Evolutionary conservation across 129 eudicot genomes (phyloP), one percentile per base, ranked within the genome.

Genomic region (Lonicera japonica): DNA sequence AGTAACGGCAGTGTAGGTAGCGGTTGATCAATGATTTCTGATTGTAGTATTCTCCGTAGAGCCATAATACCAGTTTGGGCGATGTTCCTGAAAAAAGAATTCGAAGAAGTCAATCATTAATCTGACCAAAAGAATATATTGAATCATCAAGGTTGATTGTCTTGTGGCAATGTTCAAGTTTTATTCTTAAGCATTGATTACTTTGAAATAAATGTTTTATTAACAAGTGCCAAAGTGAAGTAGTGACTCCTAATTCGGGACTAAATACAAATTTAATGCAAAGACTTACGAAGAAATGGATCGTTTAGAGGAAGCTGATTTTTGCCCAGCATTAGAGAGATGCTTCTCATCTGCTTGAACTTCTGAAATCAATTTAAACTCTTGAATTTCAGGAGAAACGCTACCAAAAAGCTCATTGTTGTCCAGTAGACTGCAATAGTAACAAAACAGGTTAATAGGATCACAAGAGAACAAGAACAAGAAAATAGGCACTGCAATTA

Each of bases 351-450:
- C 71, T 41, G 57, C 74, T 58, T 77, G 74, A 70, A 57, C 67
- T 77, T 83, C 77, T 51, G 75, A 67, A 17, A 73, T 41, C 77
- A 70, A 63, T 47, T 68, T 74, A 60, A 71, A 75, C 65, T 73
- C 71, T 21, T 63, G 38, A 45, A 70, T 60, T 63, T 82, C 74
- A 67, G 83, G 73, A 67, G 70, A 60, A 34, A 63, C 55, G 61
- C 59, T 60, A 56, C 61, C 77, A 61, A 71, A 64, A 70, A 73
- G 76, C 53, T 74, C 70, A 60, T 82, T 85, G 79, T 82, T 77
- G 80, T 85, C 95, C 43, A 82, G 73, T 65, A 80, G 69, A 47
- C 96, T 89, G 76, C 73, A 80, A 70, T 47, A 63, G 9, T 34
- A 45, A 46, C n/a, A 61, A 64, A 60, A 68, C 13, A 8, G 21